These are phyloP conservation scores for Dothideomycetes sp. DNA, from an alignment of 2,329 filamentous ascomycete genomes.

Conservation along the genomic window DNA sequence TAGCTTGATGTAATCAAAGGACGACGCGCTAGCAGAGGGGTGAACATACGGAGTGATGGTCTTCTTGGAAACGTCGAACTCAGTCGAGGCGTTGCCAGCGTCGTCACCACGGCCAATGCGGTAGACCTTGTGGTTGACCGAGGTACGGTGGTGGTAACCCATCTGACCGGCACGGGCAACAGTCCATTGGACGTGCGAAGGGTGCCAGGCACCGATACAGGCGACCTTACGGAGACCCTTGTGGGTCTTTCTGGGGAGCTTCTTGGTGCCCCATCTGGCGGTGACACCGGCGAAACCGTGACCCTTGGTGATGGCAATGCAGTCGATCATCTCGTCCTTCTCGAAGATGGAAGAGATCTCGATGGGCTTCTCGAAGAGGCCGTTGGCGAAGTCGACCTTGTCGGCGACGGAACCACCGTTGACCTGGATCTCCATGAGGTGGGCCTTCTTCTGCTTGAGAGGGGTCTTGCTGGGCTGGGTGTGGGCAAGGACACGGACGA, in stretches of 20 bases:
- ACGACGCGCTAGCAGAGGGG: not conserved
- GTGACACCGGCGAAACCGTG: slow-evolving; percentile 98
- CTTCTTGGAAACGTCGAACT: slow-evolving; percentile 98
- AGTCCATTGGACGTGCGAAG: slow-evolving; percentile 99
- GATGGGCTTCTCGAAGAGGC: slow-evolving; percentile 98
- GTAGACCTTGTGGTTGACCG: slow-evolving; percentile 99
- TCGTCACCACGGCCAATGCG: slow-evolving; percentile 88
- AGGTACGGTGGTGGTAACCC: slow-evolving; percentile 99
- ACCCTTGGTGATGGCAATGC: slow-evolving; percentile 99
- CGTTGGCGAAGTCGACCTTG: slow-evolving; percentile 93
- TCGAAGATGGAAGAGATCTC: slow-evolving; percentile 91
- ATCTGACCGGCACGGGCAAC: slow-evolving; percentile 99
- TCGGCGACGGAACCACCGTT: slow-evolving; percentile 93
- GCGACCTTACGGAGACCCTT: slow-evolving; percentile 99
- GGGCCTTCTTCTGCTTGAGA: slow-evolving; percentile 99
- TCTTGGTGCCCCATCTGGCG: slow-evolving; percentile 98
- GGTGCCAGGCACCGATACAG: slow-evolving; percentile 99
- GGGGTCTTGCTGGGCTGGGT: slow-evolving; percentile 99
- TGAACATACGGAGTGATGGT: slow-evolving; percentile 91
- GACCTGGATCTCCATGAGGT: slow-evolving; percentile 99
- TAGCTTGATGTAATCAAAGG: slow-evolving; percentile 23
- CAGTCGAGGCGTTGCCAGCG: slow-evolving; percentile 86
- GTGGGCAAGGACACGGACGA: slow-evolving; percentile 98
- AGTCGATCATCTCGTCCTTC: slow-evolving; percentile 98
- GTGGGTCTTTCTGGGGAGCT: slow-evolving; percentile 99